Evolutionary conservation across 2,329 filamentous ascomycete genomes (phyloP).

Genomic region (Arachnopeziza araneosa): DNA sequence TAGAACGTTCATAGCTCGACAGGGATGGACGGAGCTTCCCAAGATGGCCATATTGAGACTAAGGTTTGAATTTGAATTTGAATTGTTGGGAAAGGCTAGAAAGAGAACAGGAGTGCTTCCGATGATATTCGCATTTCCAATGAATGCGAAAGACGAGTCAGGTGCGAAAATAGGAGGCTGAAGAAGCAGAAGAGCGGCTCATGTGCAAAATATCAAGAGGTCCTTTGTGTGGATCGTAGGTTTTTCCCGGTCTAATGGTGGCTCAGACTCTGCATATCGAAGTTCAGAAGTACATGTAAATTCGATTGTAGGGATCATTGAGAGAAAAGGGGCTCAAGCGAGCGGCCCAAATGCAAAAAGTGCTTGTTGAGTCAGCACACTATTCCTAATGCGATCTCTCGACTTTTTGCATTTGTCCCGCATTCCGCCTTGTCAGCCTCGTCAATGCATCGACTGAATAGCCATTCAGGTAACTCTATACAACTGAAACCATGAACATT

Average conservation of each 20-base stretch:
- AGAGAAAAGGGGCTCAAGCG: neutral
- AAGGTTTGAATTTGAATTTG: neutral
- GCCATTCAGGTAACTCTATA: neutral
- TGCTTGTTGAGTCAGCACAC: neutral
- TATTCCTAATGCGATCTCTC: neutral
- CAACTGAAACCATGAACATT: neutral
- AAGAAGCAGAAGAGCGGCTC: neutral
- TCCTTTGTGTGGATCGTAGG: neutral
- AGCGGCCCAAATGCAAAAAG: neutral
- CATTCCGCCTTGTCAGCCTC: neutral
- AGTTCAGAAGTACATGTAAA: no score
- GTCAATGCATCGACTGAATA: neutral
- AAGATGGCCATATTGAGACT: neutral
- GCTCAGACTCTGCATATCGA: no score
- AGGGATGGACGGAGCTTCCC: neutral
- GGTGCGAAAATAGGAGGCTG: neutral
- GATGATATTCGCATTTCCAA: neutral
- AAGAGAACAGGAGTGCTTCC: neutral
- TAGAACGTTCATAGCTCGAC: neutral
- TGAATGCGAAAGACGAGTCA: neutral
- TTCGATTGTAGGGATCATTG: no score
- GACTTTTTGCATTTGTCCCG: neutral
- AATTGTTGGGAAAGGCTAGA: neutral
- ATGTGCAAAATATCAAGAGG: neutral
- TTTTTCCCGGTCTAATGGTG: neutral